Base-by-base conservation (phyloP, 2,329 filamentous ascomycete species). In the Hymenoscyphus scutula region DNA sequence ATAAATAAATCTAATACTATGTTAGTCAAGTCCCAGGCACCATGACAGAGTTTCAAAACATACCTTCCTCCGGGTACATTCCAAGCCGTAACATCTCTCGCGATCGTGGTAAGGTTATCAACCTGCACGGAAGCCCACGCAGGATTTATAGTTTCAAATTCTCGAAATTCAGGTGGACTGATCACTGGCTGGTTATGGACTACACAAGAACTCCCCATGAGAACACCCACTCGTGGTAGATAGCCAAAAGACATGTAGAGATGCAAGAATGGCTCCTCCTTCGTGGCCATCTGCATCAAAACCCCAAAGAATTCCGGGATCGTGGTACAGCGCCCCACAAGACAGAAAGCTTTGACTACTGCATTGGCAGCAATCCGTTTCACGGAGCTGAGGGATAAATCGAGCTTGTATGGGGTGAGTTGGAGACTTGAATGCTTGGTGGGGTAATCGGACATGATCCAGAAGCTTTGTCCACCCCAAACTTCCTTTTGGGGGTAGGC, bases 241-340 rank as follows among this genome's bases (percentile, higher is more conserved):
- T 56, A 37, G 3, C 29, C 54, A n/a, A 56, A 32, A n/a, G 13
- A 17, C 29, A 56, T 56, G 8, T 56, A 56, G 2, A 56, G 17
- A 56, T 56, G 54, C 15, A 37, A 32, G 5, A 56, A 56, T 29
- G 27, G 27, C 5, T 56, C 15, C 27, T 56, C 54, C 19, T 56
- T 56, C 17, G 41, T 48, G 2, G 17, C 8, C 41, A 23, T 48
- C 10, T 48, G 5, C n/a, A 48, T 19, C 41, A 48, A 19, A 19
- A 48, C 41, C 23, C 23, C 10, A 8, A 19, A 8, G 41, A 48
- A 23, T 48, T 48, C 41, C 15, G 41, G 41, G 41, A 48, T n/a
- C 15, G 41, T 48, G 41, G 41, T 48, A 17, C 41, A 19, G 15
- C 41, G 41, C 11, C 41, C 41, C 6, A 19, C 8, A 8, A 48